Evolutionary conservation across 2,329 filamentous ascomycete species (phyloP), one percentile per base, ranked within the genome.

Genomic region (Stemphylium beticola): DNA sequence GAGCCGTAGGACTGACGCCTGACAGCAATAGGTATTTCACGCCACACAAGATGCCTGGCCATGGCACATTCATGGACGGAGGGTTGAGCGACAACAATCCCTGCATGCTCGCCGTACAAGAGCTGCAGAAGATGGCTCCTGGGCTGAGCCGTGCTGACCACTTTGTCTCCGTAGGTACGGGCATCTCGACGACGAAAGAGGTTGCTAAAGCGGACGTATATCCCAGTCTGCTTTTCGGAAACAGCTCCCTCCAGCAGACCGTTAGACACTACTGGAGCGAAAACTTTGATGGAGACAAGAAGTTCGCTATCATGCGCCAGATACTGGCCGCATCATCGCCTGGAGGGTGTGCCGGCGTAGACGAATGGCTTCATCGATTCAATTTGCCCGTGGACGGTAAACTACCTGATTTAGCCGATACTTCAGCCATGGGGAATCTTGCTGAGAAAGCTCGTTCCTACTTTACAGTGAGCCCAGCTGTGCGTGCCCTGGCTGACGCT

Each of bases 211-310:
- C 39, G n/a, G 22, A 41, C 22, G 39, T 29, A 20, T 41, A 17
- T 22, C 22, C 39, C 14, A 41, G 41, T 11, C 31, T 44, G 29
- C 31, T 44, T 9, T 44, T 44, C 29, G 41, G 41, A 14, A 32
- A 44, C 11, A 44, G 31, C 41, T 44, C 41, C 32, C 41, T 44
- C 12, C 41, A 32, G 31, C 41, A 44, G 41, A 44, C 41, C 7
- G 15, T 12, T 29, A 44, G 32, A 29, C 29, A 44, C 41, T 44
- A 44, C 29, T 20, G 9, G 29, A 44, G 15, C 9, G 29, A 44
- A 34, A 44, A 44, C 31, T 44, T 44, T 20, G 12, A 44, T n/a
- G 29, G 41, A 17, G 41, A 44, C 17, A 44, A 44, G 41, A 20
- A 20, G 10, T 44, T 44, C 31, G 41, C 41, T 18, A 8, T 32